A percentile compares a stretch with the other conserved stretches of the same genome.
These are phyloP conservation scores for Plasmodium coatneyi DNA, from an alignment of 169 alveolate genomes.

Conservation along the genomic window DNA sequence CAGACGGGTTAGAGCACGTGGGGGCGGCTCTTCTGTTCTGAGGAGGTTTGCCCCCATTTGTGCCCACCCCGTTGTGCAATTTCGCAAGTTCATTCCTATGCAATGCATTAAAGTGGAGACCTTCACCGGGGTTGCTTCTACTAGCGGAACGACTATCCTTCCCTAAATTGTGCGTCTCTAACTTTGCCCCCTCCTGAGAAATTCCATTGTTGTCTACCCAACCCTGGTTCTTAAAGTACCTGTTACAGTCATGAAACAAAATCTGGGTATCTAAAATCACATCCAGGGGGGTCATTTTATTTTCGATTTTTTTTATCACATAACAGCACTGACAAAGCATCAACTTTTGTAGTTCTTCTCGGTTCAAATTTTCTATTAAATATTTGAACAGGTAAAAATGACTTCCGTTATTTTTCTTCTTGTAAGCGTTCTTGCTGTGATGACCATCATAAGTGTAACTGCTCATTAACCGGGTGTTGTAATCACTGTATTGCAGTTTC, in stretches of 20 bases:
- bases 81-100: not conserved
- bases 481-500: not conserved
- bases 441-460: not conserved
- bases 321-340: conserved; percentile 40
- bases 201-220: conserved; percentile 10
- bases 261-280: conserved; percentile 49
- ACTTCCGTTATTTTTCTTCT: not conserved
- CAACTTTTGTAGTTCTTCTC: conserved; percentile 35
- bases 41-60: not conserved
- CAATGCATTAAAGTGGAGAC: not conserved
- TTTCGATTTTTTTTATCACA: conserved; percentile 25
- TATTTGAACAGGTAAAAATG: conserved; percentile 24
- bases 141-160: not conserved
- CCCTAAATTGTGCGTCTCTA: not conserved
- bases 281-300: conserved; percentile 43
- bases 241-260: conserved; percentile 41
- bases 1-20: not conserved
- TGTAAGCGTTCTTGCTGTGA: not conserved
- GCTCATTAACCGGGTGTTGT: not conserved
- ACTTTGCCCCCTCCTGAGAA: not conserved
- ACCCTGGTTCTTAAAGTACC: conserved; percentile 37
- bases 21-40: not conserved
- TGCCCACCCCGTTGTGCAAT: not conserved
- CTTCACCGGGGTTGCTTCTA: not conserved
- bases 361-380: conserved; percentile 24